A percentile compares a stretch with the other conserved stretches of the same genome.
These are phyloP conservation scores for Aschersonia sp. DNA, from an alignment of 2,329 filamentous ascomycete genomes.

Conservation along the genomic window DNA sequence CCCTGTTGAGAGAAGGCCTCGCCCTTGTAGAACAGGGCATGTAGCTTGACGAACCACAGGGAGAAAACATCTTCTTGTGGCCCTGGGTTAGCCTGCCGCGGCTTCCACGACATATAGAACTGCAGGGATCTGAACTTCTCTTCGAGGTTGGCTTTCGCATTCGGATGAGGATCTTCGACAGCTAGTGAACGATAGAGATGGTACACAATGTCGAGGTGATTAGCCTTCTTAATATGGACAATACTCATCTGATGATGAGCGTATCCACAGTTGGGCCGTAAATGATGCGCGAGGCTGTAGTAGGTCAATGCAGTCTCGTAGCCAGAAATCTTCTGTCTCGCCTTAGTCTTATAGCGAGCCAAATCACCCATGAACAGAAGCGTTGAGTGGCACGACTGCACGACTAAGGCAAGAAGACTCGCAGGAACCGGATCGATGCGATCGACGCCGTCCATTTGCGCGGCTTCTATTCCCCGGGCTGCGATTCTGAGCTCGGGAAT, in stretches of 20 bases:
- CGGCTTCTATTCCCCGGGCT: constrained; percentile 25
- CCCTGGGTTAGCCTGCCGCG: constrained; percentile 27
- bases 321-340: constrained; percentile 57
- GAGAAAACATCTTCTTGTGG: constrained; percentile 47
- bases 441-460: constrained; percentile 20
- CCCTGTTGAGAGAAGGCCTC: constrained; percentile 59
- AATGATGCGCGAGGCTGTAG: constrained; percentile 66
- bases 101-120: constrained; percentile 19
- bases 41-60: constrained; percentile 74
- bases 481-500: constrained; percentile 33
- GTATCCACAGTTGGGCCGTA: constrained; percentile 65
- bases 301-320: constrained; percentile 73
- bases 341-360: constrained; percentile 68
- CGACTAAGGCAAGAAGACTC: constrained; percentile 27
- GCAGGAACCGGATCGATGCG: neutral
- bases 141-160: constrained; percentile 63
- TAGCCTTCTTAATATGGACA: constrained; percentile 61
- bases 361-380: constrained; percentile 83
- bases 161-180: constrained; percentile 58
- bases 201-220: constrained; percentile 77
- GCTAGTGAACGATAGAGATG: constrained; percentile 76
- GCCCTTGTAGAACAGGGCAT: constrained; percentile 72
- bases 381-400: constrained; percentile 66
- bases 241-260: constrained; percentile 87
- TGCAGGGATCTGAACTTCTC: constrained; percentile 54